Percentiles rank a stretch among this genome's conserved stretches.
These are phyloP conservation scores for Leishmania arabica DNA, from an alignment of 208 protist species.

Conservation along the genomic window DNA sequence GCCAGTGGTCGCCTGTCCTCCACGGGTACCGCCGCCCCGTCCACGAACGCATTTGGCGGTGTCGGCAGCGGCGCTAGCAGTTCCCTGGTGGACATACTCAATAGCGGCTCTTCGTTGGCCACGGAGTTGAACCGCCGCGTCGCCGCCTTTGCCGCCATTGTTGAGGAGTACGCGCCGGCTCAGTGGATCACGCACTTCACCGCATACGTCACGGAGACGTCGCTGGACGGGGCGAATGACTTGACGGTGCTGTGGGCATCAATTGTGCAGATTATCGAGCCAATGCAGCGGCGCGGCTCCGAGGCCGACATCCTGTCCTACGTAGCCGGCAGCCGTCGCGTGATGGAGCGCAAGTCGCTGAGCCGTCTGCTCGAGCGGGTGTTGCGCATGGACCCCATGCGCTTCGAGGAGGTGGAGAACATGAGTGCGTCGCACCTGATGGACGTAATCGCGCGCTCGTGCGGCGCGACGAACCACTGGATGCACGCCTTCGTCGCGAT, in stretches of 20 bases:
- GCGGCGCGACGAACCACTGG: slow-evolving; percentile 56
- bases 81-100: slow-evolving; percentile 34
- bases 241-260: slow-evolving; percentile 62
- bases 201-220: slow-evolving; percentile 45
- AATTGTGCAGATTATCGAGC: slow-evolving; percentile 49
- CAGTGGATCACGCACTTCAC: slow-evolving; percentile 66
- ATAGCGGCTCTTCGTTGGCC: slow-evolving; percentile 44
- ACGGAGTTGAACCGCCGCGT: slow-evolving; percentile 45
- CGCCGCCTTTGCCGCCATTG: slow-evolving; percentile 64
- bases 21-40: not conserved
- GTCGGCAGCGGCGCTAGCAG: not conserved
- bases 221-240: slow-evolving; percentile 40
- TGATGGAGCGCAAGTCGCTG: slow-evolving; percentile 73
- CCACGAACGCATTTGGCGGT: slow-evolving; percentile 5
- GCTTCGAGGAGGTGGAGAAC: slow-evolving; percentile 58
- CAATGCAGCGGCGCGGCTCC: slow-evolving; percentile 45
- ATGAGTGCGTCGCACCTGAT: slow-evolving; percentile 55
- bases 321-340: slow-evolving; percentile 56
- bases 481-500: slow-evolving; percentile 69
- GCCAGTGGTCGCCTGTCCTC: slow-evolving; percentile 5
- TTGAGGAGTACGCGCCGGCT: slow-evolving; percentile 48
- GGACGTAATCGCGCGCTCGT: slow-evolving; percentile 46
- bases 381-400: slow-evolving; percentile 51
- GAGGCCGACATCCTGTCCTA: slow-evolving; percentile 53
- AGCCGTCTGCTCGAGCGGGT: slow-evolving; percentile 44